These are phyloP conservation scores for Pleurotus sapidus DNA, from an alignment of 768 basidiomycete species.

Conservation along the genomic window DNA sequence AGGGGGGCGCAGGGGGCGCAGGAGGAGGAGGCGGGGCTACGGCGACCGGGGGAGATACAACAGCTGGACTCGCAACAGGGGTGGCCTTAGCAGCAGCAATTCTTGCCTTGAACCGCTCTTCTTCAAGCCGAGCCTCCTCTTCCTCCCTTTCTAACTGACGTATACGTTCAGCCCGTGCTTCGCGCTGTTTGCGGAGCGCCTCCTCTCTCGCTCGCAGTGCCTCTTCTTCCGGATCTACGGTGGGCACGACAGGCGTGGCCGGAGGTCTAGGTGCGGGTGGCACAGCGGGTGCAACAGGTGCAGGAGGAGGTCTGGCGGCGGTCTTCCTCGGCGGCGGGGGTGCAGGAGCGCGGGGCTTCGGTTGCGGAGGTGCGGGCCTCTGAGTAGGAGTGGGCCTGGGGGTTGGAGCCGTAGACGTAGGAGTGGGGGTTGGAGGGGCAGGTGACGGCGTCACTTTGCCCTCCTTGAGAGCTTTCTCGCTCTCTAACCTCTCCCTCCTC, in stretches of 20 bases:
- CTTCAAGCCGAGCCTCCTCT: slow-evolving; percentile 30
- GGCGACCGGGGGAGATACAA: slow-evolving; percentile 29
- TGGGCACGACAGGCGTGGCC: slow-evolving; percentile 22
- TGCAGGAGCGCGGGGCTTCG: slow-evolving; percentile 33
- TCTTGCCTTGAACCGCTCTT: slow-evolving; percentile 35
- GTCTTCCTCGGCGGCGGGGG: slow-evolving; percentile 27
- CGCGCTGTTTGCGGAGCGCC: slow-evolving; percentile 65
- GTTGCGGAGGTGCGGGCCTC: slow-evolving; percentile 26
- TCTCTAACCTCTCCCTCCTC: slow-evolving; percentile 71
- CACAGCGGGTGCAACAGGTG: slow-evolving; percentile 14
- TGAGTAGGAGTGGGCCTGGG: slow-evolving; percentile 37
- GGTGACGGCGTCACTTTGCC: slow-evolving; percentile 34
- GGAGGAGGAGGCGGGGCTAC: slow-evolving; percentile 20
- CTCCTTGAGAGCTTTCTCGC: slow-evolving; percentile 64
- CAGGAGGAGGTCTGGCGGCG: slow-evolving; percentile 22
- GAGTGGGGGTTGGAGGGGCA: slow-evolving; percentile 15
- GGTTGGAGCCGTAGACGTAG: slow-evolving; percentile 22
- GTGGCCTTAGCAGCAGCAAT: slow-evolving; percentile 28
- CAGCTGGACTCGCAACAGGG: slow-evolving; percentile 25
- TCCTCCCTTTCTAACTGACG: slow-evolving; percentile 61
- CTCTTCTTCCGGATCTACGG: slow-evolving; percentile 73
- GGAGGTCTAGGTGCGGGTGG: slow-evolving; percentile 14
- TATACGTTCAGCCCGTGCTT: slow-evolving; percentile 67
- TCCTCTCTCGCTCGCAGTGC: slow-evolving; percentile 67
- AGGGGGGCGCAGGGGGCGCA: slow-evolving; percentile 34